phyloP scores from a whole-genome alignment of 225 moss, liverwort and hornwort species.

The Straminergon stramineum region DNA sequence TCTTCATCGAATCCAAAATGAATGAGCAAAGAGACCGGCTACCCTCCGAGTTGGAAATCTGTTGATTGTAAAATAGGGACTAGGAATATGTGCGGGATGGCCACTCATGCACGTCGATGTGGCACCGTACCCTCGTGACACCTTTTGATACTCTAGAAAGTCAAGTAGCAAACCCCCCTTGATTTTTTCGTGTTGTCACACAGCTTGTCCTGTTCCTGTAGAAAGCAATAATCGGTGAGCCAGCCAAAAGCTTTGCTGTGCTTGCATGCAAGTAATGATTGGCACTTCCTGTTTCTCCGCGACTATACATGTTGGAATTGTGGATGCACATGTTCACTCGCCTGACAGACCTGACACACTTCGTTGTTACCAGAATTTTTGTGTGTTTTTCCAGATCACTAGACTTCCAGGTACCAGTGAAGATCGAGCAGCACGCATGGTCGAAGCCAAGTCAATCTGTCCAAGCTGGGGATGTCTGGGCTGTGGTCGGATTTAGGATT shows the following conservation, averaged over 20 bases:
- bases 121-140: background rate
- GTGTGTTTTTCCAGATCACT: background rate
- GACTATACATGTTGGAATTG: background rate
- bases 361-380: background rate
- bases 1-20: background rate
- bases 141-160: background rate
- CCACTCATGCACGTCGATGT: background rate
- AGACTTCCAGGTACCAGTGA: background rate
- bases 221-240: background rate
- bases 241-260: background rate
- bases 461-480: background rate
- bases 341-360: background rate
- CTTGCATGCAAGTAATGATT: background rate
- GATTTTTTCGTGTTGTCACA: background rate
- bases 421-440: background rate
- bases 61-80: background rate
- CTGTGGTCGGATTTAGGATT: background rate
- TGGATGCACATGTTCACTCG: background rate
- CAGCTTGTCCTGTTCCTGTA: background rate
- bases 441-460: background rate
- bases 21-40: no score
- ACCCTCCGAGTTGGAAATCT: background rate
- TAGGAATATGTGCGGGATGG: background rate
- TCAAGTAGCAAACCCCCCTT: background rate
- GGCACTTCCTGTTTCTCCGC: background rate